These are phyloP conservation scores for Septoria petroselini DNA, from an alignment of 2,329 filamentous ascomycete genomes.

Conservation along the genomic window DNA sequence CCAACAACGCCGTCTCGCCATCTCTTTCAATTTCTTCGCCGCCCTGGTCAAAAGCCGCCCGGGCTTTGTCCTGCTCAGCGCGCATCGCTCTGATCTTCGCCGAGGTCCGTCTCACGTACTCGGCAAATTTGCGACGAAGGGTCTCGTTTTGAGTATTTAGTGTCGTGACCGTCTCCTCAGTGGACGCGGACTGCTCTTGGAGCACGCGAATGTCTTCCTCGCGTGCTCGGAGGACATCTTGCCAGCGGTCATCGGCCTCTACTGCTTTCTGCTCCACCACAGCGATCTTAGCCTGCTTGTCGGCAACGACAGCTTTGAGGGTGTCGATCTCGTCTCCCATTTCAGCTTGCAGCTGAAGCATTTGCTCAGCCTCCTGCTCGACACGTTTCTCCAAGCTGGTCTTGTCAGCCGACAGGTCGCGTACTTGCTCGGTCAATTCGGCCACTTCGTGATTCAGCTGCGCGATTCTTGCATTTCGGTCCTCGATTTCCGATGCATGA, in stretches of 20 bases:
- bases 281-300: constrained; percentile 38
- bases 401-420: constrained; percentile 32
- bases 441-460: constrained; percentile 32
- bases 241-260: constrained; percentile 42
- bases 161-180: constrained; percentile 27
- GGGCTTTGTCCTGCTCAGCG: constrained; percentile 29
- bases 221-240: constrained; percentile 40
- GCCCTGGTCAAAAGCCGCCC: constrained; percentile 27
- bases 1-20: constrained; percentile 25
- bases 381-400: constrained; percentile 37
- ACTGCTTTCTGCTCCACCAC: constrained; percentile 34
- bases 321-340: constrained; percentile 36
- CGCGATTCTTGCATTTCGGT: constrained; percentile 36
- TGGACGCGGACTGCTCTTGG: constrained; percentile 26
- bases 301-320: constrained; percentile 32
- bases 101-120: constrained; percentile 38
- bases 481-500: constrained; percentile 36
- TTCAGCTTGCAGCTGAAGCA: constrained; percentile 37
- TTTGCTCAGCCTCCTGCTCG: constrained; percentile 36
- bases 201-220: constrained; percentile 42
- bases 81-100: constrained; percentile 38
- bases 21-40: constrained; percentile 26
- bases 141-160: constrained; percentile 32
- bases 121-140: constrained; percentile 32
- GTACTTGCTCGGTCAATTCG: constrained; percentile 22